These are phyloP conservation scores for Emydomyces testavorans DNA, from an alignment of 2,329 filamentous ascomycete species.

Conservation along the genomic window DNA sequence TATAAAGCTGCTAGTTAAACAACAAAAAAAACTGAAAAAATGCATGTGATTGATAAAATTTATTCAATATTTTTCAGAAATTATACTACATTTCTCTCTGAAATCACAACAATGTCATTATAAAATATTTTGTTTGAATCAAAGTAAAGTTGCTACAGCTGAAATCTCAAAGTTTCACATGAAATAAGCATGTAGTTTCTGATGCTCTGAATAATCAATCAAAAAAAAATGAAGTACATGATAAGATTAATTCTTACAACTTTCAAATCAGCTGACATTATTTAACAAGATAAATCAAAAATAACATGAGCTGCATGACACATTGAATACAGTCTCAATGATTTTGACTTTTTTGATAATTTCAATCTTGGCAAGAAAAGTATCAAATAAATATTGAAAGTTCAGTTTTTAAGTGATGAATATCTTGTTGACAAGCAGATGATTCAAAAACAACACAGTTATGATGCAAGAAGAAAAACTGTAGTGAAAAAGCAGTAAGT, in stretches of 20 bases:
- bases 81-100: neutral
- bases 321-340: neutral
- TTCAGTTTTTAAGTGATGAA: neutral
- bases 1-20: neutral
- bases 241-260: neutral
- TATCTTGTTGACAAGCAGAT: neutral
- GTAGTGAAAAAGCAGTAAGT: too few species aligned
- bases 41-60: neutral
- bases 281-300: neutral
- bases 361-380: too few species aligned
- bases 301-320: neutral
- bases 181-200: neutral
- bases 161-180: neutral
- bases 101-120: neutral
- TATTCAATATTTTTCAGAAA: neutral
- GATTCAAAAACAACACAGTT: neutral
- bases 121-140: neutral
- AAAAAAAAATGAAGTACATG: conserved; percentile 1
- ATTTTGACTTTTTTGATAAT: neutral
- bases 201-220: conserved; percentile 1
- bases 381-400: neutral
- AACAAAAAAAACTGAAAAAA: conserved; percentile 1
- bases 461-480: neutral
- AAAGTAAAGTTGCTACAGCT: neutral
- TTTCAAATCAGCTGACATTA: neutral